A percentile compares a stretch with the other conserved stretches of the same genome.
These are phyloP conservation scores for Ottelia alismoides DNA, from an alignment of 106 monocot species.

Conservation along the genomic window DNA sequence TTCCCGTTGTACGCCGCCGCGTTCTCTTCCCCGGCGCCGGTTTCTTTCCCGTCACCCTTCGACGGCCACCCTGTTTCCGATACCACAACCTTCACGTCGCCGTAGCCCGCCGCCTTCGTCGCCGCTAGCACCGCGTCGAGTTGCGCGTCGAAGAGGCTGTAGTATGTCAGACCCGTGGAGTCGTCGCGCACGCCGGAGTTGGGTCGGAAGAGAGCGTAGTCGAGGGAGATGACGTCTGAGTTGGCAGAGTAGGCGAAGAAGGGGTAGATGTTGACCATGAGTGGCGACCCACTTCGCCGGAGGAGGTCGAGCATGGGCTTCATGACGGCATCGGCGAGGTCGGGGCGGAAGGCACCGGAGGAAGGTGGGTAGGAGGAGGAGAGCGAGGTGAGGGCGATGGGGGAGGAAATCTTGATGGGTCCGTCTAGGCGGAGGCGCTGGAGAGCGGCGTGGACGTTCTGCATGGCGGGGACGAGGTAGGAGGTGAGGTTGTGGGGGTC, in stretches of 20 bases:
- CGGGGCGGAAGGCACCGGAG: conserved; percentile 19
- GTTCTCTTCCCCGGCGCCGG: conserved; percentile 20
- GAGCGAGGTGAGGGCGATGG: conserved; percentile 26
- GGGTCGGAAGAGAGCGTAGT: conserved; percentile 58
- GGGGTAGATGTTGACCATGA: conserved; percentile 67
- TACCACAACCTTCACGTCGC: conserved; percentile 50
- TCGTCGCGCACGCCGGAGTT: conserved; percentile 36
- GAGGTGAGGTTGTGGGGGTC: conserved; percentile 28
- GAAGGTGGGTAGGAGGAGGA: conserved; percentile 28
- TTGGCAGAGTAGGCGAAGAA: conserved; percentile 48
- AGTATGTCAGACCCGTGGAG: conserved; percentile 33
- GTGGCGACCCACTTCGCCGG: conserved; percentile 23
- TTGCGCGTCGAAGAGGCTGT: conserved; percentile 75
- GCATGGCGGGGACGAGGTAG: conserved; percentile 54
- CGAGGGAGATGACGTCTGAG: conserved; percentile 25
- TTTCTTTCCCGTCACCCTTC: conserved; percentile 32
- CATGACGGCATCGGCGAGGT: conserved; percentile 24
- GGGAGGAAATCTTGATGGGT: conserved; percentile 26
- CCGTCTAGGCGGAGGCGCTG: conserved; percentile 3
- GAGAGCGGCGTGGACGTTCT: conserved; percentile 36
- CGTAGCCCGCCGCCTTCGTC: conserved; percentile 36
- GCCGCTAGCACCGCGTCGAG: conserved; percentile 70
- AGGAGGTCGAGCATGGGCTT: conserved; percentile 43
- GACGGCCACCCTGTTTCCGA: conserved; percentile 80
- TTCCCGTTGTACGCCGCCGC: conserved; percentile 43